Base-by-base conservation (phyloP, 139 green algal genomes). In the Yamagishiella unicocca region DNA sequence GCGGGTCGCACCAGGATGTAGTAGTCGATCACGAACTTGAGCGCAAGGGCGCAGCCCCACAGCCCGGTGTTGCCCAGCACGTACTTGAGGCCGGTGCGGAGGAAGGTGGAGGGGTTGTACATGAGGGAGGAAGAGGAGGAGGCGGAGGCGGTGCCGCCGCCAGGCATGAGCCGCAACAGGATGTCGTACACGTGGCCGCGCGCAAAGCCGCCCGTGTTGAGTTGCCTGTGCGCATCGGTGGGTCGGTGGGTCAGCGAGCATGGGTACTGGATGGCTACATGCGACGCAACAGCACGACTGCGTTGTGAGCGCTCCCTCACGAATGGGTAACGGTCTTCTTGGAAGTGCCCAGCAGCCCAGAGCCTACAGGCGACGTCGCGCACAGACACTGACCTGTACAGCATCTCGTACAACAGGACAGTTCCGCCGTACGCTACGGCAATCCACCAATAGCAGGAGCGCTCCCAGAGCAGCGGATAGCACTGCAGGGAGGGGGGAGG, bases 11-110 rank as follows among this genome's bases (percentile, higher is more conserved):
- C 43, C 35, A 89, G 61, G 29, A 91, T 43, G 43, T 92, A 95
- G 72, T 91, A 95, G 82, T 96, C 94, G 58, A 96, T 96, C 4
- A 86, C 85, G 24, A 93, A 74, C 87, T 96, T 96, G 55, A 90
- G 53, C 0, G 31, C 85, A 29, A 96, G 76, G 37, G 93, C 88
- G 22, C 90, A 25, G n/a, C 82, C 64, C 94, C 94, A 96, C 78
- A 96, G 94, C 40, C 68, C 27, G 1, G 85, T 54, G 84, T 96
- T 96, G 67, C 43, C 58, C 12, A 93, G 25, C 35, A 67, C 38
- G 46, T 50, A 82, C 35, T 4, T 24, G 33, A 55, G 77, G 29
- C 54, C 78, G 19, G 77, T 84, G 27, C 77, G 77, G 31, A 84
- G 77, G 77, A 43, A 17, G 0, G 4, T 22, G 54, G 77, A 21